Base-by-base conservation (phyloP, 345 rosid species). In the Luvunga scandens region DNA sequence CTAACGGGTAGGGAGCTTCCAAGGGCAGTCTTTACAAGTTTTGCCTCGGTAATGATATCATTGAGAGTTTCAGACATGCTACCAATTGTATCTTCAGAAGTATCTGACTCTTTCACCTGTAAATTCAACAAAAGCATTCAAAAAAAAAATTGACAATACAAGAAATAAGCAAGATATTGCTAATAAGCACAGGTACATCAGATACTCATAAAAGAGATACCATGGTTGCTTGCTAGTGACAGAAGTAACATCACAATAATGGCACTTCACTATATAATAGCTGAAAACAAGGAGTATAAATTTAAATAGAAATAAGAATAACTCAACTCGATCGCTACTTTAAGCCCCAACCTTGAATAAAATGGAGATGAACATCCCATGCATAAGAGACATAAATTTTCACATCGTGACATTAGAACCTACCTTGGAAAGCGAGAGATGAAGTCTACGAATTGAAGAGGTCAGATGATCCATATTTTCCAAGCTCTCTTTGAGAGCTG, bases 1-100 rank as follows among this genome's bases (percentile, higher is more conserved):
- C 98, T 96, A 76, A 96, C 59, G 0, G 98, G 99, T 59, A 94
- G 85, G 76, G 93, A 88, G 86, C 93, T 93, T 45, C 98, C 91
- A 6, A 97, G 90, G 31, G 99, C 98, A 69, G 93, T 94, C 90
- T 90, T 97, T 82, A 97, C 82, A 77, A 90, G 93, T 77, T 84
- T 86, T 75, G 97, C 98, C 80, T 94, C 98, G 0, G 83, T 77
- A 76, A 92, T 81, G 59, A 91, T 92, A 67, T 88, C 87, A 45
- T 85, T 82, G 72, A 94, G 85, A 62, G 86, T 81, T 78, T 88
- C 87, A 60, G 78, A 82, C 50, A 80, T 36, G 66, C 85, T 81
- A 38, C 69, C 38, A 27, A 55, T 76, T 22, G 79, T 76, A 75
- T 65, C 86, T 73, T 87, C 92, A 27, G 77, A 75, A 30, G 79